Evolutionary conservation across 2,329 filamentous ascomycete genomes (phyloP), one percentile per base, ranked within the genome.

Genomic region (Penicillium crustosum): DNA sequence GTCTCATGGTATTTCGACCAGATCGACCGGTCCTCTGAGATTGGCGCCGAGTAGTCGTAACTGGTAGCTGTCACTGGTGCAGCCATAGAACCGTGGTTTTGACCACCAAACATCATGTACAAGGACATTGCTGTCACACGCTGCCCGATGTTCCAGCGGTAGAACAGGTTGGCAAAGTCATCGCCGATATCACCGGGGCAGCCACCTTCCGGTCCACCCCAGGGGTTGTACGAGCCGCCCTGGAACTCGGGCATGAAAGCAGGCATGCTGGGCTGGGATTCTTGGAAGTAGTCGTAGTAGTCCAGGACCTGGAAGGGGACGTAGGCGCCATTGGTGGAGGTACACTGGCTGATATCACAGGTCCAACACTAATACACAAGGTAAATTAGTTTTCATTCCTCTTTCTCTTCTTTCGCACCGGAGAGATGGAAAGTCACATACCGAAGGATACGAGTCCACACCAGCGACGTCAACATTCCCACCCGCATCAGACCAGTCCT

Each of bases 41-140:
- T 84, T 0, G 85, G 84, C 4, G 83, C 82, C 6, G 82, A 84
- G 67, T 88, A 88, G 67, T 88, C 86, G 62, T 88, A 88, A 33
- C 82, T 86, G 3, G 82, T 83, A 1, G 80, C 83, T 31, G 84
- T 83, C 1, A 83, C 80, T 0, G 85, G 83, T 4, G 80, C 79
- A 13, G 83, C 81, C 31, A 86, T 73, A 48, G 81, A 81, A 6
- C 85, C 85, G 84, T 84, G 87, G 60, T 83, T 86, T 0, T 86
- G 88, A 2, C 86, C 86, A 4, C 86, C 86, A 52, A 81, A 88
- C 51, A 86, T 73, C 84, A 88, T 88, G 67, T 88, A 88, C 2
- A 88, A 70, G 31, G 80, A 86, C 54, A 87, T 79, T 0, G 83
- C 83, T 0, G 83, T 85, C 4, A 86, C 79, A 0, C 82, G 77